Evolutionary conservation across 2,329 filamentous ascomycete species (phyloP), one percentile per base, ranked within the genome.

Genomic region (Microdochium trichocladiopsis): DNA sequence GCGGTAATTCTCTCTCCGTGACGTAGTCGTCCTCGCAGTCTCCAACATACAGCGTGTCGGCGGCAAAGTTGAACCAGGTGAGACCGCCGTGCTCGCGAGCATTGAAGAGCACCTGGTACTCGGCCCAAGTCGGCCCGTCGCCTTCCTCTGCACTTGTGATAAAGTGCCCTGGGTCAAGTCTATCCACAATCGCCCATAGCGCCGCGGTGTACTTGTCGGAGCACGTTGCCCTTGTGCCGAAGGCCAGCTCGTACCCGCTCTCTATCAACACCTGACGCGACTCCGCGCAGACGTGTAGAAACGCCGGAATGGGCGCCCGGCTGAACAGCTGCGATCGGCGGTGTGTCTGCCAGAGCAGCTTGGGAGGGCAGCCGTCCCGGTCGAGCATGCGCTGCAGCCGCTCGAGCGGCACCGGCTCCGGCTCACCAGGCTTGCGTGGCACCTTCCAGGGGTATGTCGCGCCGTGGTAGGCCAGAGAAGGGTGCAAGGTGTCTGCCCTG

Each of bases 321-420:
- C 53, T 55, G 41, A 47, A 55, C 25, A 55, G 48, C 28, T 49
- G 33, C 23, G 48, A 51, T 6, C 50, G 49, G 12, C 53, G 48
- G 3, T 47, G 9, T 9, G 52, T 45, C 28, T 52, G 25, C 24
- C 52, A 53, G 12, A 51, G 51, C 11, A 49, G n/a, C 12, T 49
- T n/a, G n/a, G n/a, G n/a, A n/a, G n/a, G n/a, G n/a, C n/a, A n/a
- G n/a, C n/a, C n/a, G n/a, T n/a, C n/a, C n/a, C n/a, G n/a, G n/a
- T n/a, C n/a, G n/a, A n/a, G n/a, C n/a, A n/a, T n/a, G n/a, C n/a
- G n/a, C n/a, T n/a, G n/a, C n/a, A n/a, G n/a, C n/a, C n/a, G n/a
- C n/a, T n/a, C n/a, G n/a, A n/a, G n/a, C n/a, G n/a, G n/a, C n/a
- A n/a, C n/a, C n/a, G n/a, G n/a, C n/a, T n/a, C n/a, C n/a, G n/a